These are phyloP conservation scores for Talaromyces liani DNA, from an alignment of 495 filamentous ascomycete genomes.

Conservation along the genomic window DNA sequence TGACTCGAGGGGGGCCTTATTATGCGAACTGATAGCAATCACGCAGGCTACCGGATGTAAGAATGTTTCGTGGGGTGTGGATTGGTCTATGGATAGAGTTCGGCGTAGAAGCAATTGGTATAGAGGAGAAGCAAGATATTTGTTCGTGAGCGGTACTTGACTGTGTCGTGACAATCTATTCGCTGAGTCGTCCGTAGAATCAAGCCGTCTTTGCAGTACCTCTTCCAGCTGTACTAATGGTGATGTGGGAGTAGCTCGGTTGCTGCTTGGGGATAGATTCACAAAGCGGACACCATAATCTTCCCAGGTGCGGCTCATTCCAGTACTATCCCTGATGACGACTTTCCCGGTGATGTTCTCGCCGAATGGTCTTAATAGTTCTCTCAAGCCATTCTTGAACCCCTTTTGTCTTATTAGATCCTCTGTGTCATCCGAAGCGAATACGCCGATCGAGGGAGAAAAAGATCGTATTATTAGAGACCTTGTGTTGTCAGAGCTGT, in stretches of 20 bases:
- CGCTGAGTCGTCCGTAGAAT: constrained; percentile 24
- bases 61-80: constrained; percentile 85
- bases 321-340: constrained; percentile 80
- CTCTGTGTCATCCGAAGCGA: constrained; percentile 77
- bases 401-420: constrained; percentile 77
- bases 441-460: constrained; percentile 77
- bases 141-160: constrained; percentile 17
- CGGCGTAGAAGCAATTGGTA: constrained; percentile 77
- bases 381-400: constrained; percentile 70
- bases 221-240: constrained; percentile 52
- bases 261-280: constrained; percentile 30
- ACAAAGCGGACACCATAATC: constrained; percentile 87
- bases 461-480: constrained; percentile 76
- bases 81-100: constrained; percentile 66
- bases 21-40: constrained; percentile 87
- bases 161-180: constrained; percentile 28
- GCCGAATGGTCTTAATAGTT: constrained; percentile 85
- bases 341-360: constrained; percentile 83
- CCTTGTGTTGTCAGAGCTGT: constrained; percentile 55
- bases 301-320: constrained; percentile 73
- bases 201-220: constrained; percentile 42
- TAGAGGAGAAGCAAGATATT: constrained; percentile 50
- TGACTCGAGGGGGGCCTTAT: constrained; percentile 71
- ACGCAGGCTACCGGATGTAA: constrained; percentile 92
- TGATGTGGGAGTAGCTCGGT: constrained; percentile 15